phyloP scores from a whole-genome alignment of 148 eudicot species.

The Rhododendron simsii region DNA sequence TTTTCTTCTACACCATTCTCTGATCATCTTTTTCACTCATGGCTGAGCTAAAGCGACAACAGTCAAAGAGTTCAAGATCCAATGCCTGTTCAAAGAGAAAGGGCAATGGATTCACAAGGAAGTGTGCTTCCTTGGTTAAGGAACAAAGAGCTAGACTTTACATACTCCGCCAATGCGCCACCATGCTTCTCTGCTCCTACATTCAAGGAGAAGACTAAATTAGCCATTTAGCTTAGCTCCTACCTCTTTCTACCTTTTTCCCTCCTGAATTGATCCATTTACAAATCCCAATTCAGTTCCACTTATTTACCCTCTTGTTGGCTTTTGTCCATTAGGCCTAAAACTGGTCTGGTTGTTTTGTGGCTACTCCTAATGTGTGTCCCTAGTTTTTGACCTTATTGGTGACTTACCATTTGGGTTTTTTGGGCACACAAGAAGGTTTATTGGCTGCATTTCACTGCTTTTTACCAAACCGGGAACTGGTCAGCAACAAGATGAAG shows the following conservation, averaged over 20 bases:
- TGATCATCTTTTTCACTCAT: constrained; percentile 15
- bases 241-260: not conserved
- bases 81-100: constrained; percentile 32
- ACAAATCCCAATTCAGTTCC: not conserved
- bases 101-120: constrained; percentile 55
- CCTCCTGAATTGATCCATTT: not conserved
- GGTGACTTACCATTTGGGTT: constrained; percentile 12
- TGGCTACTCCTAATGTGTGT: not conserved
- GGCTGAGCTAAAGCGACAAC: constrained; percentile 42
- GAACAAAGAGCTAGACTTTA: constrained; percentile 79
- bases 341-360: not conserved
- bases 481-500: not conserved
- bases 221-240: not conserved
- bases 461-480: not conserved
- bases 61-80: constrained; percentile 9
- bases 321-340: not conserved
- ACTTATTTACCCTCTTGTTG: not conserved
- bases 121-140: constrained; percentile 74
- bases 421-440: constrained; percentile 10
- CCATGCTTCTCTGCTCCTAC: constrained; percentile 88
- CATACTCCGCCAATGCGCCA: constrained; percentile 83
- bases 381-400: constrained; percentile 13
- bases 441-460: constrained; percentile 3
- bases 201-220: constrained; percentile 71
- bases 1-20: not conserved